Evolutionary conservation across 139 green algal species (phyloP).

Genomic region (Micractinium conductrix): DNA sequence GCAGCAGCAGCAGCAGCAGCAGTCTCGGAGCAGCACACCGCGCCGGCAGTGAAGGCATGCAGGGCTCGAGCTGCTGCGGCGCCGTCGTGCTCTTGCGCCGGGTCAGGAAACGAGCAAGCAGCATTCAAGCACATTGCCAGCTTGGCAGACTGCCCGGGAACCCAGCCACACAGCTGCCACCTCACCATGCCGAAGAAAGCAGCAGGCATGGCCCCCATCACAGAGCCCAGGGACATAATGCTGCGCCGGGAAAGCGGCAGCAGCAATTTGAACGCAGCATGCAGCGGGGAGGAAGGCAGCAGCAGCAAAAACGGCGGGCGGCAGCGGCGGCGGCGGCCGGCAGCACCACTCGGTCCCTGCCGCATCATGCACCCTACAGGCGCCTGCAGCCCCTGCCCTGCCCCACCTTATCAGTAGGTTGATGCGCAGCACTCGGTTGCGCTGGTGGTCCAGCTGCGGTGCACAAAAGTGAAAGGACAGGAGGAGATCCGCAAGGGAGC

Average conservation of each 20-base stretch:
- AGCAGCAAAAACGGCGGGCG: not conserved
- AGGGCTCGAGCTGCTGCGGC: no score
- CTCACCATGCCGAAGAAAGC: slow-evolving; percentile 70
- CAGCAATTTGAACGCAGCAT: no score
- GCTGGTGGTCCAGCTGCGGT: slow-evolving; percentile 52
- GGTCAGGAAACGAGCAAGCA: no score
- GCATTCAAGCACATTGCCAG: no score
- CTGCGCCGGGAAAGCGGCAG: not conserved
- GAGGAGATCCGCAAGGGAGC: no score
- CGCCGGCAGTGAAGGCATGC: no score
- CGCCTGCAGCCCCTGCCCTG: not conserved
- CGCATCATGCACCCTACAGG: not conserved
- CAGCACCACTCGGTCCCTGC: not conserved
- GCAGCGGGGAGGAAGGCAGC: not conserved
- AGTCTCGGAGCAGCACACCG: no score
- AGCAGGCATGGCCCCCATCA: slow-evolving; percentile 53
- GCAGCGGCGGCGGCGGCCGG: not conserved
- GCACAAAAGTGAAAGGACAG: not conserved
- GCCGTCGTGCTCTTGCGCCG: no score
- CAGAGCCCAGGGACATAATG: slow-evolving; percentile 42
- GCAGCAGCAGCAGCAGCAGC: no score
- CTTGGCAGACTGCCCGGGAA: no score
- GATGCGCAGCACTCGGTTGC: slow-evolving; percentile 45
- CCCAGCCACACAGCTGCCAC: no score
- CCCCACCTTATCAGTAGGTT: not conserved